A percentile compares a stretch with the other conserved stretches of the same genome.
Evolutionary conservation across 2,329 filamentous ascomycete species (phyloP).

Genomic region (Ophiostoma ulmi): DNA sequence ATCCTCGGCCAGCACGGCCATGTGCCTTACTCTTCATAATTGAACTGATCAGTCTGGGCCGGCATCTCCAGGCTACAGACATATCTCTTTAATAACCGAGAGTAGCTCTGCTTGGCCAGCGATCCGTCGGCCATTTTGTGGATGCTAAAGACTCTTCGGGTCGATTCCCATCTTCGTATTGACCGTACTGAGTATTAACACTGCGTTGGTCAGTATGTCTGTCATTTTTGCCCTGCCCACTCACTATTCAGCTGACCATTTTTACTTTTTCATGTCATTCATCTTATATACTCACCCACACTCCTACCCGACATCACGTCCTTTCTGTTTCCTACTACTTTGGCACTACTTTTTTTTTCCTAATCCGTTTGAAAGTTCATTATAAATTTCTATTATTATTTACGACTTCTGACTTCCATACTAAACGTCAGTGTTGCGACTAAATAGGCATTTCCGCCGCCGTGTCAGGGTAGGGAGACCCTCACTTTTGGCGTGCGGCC

Average conservation of each 20-base stretch:
- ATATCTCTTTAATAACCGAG: background rate
- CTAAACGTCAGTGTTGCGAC: slow-evolving; percentile 4
- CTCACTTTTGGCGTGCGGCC: slow-evolving; percentile 14
- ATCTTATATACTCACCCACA: background rate
- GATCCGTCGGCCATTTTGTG: slow-evolving; percentile 20
- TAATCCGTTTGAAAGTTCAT: too few relatives aligned
- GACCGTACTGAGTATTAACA: background rate
- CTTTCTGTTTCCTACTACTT: background rate
- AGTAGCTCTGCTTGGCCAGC: slow-evolving; percentile 13
- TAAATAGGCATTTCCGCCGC: slow-evolving; percentile 23
- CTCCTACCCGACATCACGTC: background rate
- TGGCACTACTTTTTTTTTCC: too few relatives aligned
- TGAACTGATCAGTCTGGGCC: too few relatives aligned
- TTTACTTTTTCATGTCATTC: background rate
- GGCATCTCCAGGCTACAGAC: background rate
- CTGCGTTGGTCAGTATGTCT: background rate
- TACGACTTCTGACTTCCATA: background rate
- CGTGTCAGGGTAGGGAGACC: slow-evolving; percentile 12
- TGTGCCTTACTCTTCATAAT: background rate
- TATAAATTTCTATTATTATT: too few relatives aligned
- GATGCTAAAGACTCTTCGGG: slow-evolving; percentile 2
- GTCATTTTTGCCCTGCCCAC: too few relatives aligned
- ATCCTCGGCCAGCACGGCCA: background rate
- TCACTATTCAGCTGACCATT: background rate
- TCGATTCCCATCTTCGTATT: background rate